Base-by-base conservation (phyloP, 441 rosid genomes). In the Capsella rubella region DNA sequence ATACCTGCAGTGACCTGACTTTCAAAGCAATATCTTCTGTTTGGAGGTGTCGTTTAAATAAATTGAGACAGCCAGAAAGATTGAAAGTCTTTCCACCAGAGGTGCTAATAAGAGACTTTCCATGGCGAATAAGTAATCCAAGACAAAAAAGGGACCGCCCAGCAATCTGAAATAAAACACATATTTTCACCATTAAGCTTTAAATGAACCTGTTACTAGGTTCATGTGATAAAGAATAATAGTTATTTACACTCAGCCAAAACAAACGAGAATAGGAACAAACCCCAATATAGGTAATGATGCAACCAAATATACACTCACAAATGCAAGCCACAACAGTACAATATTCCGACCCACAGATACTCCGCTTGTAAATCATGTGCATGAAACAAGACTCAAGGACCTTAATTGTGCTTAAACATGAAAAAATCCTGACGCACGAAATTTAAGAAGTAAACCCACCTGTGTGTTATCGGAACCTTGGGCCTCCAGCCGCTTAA, bases 101-200 rank as follows among this genome's bases (percentile, higher is more conserved):
- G 72, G 76, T 75, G 76, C 81, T 77, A 61, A 89, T 77, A 85
- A 90, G 86, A 53, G 97, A 78, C 81, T 87, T 89, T 25, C 99
- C 99, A 75, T 96, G 93, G 78, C 99, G 97, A 81, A 92, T 87
- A 74, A 96, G 99, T 87, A 92, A 84, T 59, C 99, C 99, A 71
- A 94, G 97, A 81, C 99, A 96, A 79, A 94, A 96, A 57, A 94
- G 95, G 72, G 99, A 94, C 60, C 97, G 95, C 39, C 95, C 97
- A 71, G 91, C 87, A 74, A 83, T 83, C 99, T 94, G 93, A 69
- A 79, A 78, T 62, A 54, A 29, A 63, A 14, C 35, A 67, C 71
- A 49, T 32, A 53, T 14, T 16, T 50, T 55, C 67, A 54, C 18
- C 29, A 28, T 18, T 31, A 35, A 56, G 71, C 71, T 56, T 66